A percentile compares a stretch with the other conserved stretches of the same genome.
Evolutionary conservation across 177 flowering plant species (phyloP).

Genomic region (Vitis hybrid): DNA sequence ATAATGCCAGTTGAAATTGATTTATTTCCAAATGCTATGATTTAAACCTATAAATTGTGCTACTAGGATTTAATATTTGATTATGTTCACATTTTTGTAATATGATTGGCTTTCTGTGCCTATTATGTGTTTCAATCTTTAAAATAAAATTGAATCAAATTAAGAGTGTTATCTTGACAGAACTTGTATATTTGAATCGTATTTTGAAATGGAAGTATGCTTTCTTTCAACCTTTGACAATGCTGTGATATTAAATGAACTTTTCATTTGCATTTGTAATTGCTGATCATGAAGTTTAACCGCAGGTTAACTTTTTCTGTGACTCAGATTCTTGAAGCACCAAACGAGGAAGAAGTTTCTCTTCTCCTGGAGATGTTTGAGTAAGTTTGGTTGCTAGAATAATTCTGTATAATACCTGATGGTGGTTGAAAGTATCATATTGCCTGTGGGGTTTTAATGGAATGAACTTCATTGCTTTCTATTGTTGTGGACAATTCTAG

Average conservation of each 20-base stretch:
- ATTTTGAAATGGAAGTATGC: too few relatives aligned
- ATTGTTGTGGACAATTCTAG: not conserved
- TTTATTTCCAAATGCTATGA: too few relatives aligned
- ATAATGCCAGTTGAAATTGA: too few relatives aligned
- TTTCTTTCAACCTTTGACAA: too few relatives aligned
- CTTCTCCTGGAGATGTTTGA: slow-evolving; percentile 79
- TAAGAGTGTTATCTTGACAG: too few relatives aligned
- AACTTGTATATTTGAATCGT: too few relatives aligned
- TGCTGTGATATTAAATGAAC: not conserved
- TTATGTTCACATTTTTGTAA: too few relatives aligned
- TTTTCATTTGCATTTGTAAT: slow-evolving; percentile 7
- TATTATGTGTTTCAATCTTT: too few relatives aligned
- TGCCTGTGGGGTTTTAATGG: not conserved
- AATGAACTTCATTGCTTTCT: not conserved
- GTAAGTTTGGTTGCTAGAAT: slow-evolving; percentile 36
- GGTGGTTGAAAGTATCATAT: not conserved
- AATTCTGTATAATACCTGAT: not conserved
- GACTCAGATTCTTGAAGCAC: slow-evolving; percentile 90
- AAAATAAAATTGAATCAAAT: too few relatives aligned
- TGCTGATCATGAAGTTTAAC: slow-evolving; percentile 32
- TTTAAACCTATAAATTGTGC: too few relatives aligned
- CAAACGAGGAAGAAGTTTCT: slow-evolving; percentile 83
- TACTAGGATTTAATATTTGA: too few relatives aligned
- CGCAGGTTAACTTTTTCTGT: slow-evolving; percentile 42
- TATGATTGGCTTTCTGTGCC: too few relatives aligned